These are phyloP conservation scores for Fusarium concolor DNA, from an alignment of 2,329 filamentous ascomycete species.

Conservation along the genomic window DNA sequence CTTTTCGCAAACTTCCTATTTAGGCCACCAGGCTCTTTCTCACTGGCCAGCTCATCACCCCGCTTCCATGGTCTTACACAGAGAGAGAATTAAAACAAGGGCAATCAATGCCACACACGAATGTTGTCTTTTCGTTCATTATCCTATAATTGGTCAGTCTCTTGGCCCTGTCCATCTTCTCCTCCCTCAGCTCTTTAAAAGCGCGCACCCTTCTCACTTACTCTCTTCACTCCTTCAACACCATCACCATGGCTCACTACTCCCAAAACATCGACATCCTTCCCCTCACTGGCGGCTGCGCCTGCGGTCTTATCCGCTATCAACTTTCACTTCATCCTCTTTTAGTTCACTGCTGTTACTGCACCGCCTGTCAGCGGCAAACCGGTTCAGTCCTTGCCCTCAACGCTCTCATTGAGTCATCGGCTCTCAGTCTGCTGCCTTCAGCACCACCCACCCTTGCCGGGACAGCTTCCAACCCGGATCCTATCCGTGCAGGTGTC, in stretches of 20 bases:
- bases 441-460: slow-evolving; percentile 43
- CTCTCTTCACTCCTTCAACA: slow-evolving; percentile 1
- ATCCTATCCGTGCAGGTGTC: slow-evolving; percentile 18
- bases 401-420: slow-evolving; percentile 57
- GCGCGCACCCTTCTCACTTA: not conserved
- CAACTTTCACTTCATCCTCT: slow-evolving; percentile 67
- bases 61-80: slow-evolving; percentile 25
- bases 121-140: not conserved
- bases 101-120: slow-evolving; percentile 11
- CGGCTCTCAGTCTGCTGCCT: slow-evolving; percentile 49
- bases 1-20: slow-evolving; percentile 46
- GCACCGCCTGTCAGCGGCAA: slow-evolving; percentile 60
- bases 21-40: slow-evolving; percentile 42
- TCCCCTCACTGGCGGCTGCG: slow-evolving; percentile 64
- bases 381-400: slow-evolving; percentile 55
- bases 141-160: not conserved
- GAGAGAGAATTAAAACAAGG: slow-evolving; percentile 10
- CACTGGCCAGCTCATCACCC: slow-evolving; percentile 46
- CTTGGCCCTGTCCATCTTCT: not conserved
- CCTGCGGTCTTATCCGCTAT: slow-evolving; percentile 77
- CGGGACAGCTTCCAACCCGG: slow-evolving; percentile 17
- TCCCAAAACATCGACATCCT: slow-evolving; percentile 42
- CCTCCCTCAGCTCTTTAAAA: not conserved
- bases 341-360: slow-evolving; percentile 60
- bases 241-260: slow-evolving; percentile 40